These are phyloP conservation scores for Entomortierella chlamydospora DNA, from an alignment of 192 early-diverging fungal species.

Conservation along the genomic window DNA sequence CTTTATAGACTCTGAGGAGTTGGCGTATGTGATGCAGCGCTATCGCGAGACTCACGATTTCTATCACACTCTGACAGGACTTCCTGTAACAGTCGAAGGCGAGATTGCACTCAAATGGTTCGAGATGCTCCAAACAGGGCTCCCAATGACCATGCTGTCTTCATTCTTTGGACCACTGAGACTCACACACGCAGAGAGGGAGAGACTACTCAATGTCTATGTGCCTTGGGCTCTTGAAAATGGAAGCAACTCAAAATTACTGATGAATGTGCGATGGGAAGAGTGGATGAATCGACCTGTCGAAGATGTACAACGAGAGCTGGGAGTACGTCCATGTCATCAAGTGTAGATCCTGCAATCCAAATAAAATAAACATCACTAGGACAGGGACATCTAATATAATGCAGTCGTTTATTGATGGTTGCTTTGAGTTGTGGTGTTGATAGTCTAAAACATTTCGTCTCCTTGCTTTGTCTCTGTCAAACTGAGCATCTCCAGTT, in stretches of 20 bases:
- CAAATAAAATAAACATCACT: too few species aligned
- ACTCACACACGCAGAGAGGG: conserved; percentile 68
- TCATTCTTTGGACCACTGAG: conserved; percentile 86
- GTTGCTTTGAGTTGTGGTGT: background rate
- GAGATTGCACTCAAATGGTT: conserved; percentile 97
- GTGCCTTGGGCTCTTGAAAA: conserved; percentile 96
- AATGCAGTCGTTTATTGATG: background rate
- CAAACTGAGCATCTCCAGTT: conserved; percentile 88
- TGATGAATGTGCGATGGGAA: conserved; percentile 94
- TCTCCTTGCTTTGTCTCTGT: conserved; percentile 80
- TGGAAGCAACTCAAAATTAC: conserved; percentile 74
- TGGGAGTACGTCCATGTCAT: conserved; percentile 69
- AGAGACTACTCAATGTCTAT: conserved; percentile 72
- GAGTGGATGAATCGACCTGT: conserved; percentile 77
- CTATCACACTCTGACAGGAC: conserved; percentile 89
- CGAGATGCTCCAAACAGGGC: conserved; percentile 90
- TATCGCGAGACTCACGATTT: conserved; percentile 97
- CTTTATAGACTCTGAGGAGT: conserved; percentile 89
- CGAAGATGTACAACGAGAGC: conserved; percentile 76
- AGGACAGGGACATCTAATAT: too few species aligned
- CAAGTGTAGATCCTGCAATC: conserved; percentile 16
- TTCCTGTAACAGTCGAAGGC: conserved; percentile 84
- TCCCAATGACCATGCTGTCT: conserved; percentile 89
- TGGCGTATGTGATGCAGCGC: conserved; percentile 94
- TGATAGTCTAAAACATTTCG: conserved; percentile 60